These are phyloP conservation scores for Diaporthe citrichinensis DNA, from an alignment of 2,329 filamentous ascomycete species.

Conservation along the genomic window DNA sequence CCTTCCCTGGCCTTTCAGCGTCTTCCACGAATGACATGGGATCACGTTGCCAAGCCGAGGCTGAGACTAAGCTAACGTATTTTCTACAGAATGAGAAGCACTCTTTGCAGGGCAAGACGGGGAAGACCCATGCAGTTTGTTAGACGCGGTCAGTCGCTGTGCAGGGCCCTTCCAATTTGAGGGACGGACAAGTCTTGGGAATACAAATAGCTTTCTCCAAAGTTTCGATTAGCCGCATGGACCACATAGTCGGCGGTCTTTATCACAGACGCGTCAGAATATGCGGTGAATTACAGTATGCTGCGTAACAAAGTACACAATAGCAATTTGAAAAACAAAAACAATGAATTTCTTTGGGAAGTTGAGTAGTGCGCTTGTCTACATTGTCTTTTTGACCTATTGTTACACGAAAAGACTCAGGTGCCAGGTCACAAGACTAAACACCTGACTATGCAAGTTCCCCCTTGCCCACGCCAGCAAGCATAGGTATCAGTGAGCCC, in stretches of 20 bases:
- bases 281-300: not conserved
- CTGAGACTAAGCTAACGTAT: slow-evolving; percentile 38
- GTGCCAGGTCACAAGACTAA: slow-evolving; percentile 31
- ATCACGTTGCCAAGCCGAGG: not conserved
- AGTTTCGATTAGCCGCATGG: not conserved
- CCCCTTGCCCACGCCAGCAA: not conserved
- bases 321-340: not conserved
- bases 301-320: not conserved
- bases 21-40: not conserved
- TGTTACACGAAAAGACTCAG: slow-evolving; percentile 35
- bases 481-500: not conserved
- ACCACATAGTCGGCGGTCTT: not conserved
- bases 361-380: not conserved
- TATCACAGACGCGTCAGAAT: not conserved
- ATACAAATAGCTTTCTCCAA: not conserved
- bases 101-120: slow-evolving; percentile 88
- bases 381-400: slow-evolving; percentile 13
- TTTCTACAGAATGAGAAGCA: slow-evolving; percentile 78
- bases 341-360: not conserved
- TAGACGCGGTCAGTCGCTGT: slow-evolving; percentile 55
- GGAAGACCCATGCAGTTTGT: slow-evolving; percentile 91
- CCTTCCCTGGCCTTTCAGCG: not conserved
- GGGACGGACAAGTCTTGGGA: not conserved
- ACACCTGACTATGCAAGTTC: slow-evolving; percentile 35
- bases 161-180: not conserved